Conservation (phyloP, 2,329 filamentous ascomycete species). For the Colletotrichum spaethianum region DNA sequence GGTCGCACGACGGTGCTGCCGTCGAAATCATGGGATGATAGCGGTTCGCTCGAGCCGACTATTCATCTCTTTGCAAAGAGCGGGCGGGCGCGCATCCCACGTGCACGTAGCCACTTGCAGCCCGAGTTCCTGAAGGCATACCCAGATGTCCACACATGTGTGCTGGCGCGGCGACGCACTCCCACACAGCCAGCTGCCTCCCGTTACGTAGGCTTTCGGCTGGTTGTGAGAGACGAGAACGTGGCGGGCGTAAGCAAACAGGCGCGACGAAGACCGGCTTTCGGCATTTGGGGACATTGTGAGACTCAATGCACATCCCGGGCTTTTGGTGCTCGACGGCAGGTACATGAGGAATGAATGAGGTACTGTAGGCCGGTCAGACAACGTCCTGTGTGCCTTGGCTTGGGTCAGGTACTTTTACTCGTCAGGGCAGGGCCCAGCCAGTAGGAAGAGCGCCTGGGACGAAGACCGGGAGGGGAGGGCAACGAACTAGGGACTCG, state of each 20-base stretch:
- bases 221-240: constrained; percentile 4
- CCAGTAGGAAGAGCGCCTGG: constrained; percentile 33
- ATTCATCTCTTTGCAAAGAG: constrained; percentile 33
- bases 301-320: constrained; percentile 34
- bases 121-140: constrained; percentile 24
- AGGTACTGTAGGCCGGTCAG: background rate
- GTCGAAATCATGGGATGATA: constrained; percentile 39
- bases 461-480: constrained; percentile 24
- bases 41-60: constrained; percentile 23
- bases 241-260: constrained; percentile 24
- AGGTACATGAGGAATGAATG: background rate
- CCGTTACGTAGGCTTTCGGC: background rate
- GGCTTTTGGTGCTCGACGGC: constrained; percentile 22
- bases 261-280: constrained; percentile 12
- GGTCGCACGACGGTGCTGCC: constrained; percentile 34
- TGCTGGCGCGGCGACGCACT: background rate
- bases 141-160: constrained; percentile 9
- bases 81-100: constrained; percentile 10
- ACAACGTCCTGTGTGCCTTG: constrained; percentile 1
- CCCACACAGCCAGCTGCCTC: background rate
- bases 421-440: constrained; percentile 32
- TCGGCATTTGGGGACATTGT: constrained; percentile 29
- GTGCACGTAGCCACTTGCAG: constrained; percentile 8
- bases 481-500: constrained; percentile 24
- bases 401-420: background rate